These are phyloP conservation scores for Teratosphaeria destructans DNA, from an alignment of 2,329 filamentous ascomycete species.

Conservation along the genomic window DNA sequence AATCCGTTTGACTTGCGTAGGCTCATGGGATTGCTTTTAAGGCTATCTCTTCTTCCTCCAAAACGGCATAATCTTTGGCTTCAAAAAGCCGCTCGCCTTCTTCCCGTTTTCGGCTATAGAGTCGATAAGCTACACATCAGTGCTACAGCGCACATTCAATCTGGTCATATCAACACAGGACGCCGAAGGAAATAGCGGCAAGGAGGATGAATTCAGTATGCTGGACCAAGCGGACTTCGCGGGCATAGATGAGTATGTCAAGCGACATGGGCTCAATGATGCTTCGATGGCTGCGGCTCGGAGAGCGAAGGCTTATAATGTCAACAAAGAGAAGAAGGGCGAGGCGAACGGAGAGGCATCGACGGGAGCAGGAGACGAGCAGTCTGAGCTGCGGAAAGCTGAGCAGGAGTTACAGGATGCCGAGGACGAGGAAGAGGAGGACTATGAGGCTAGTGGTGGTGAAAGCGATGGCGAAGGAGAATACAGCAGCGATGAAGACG, in stretches of 20 bases:
- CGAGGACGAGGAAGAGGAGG: constrained; percentile 25
- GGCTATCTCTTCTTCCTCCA: constrained; percentile 55
- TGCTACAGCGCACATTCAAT: constrained; percentile 57
- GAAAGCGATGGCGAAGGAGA: constrained; percentile 26
- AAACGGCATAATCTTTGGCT: constrained; percentile 52
- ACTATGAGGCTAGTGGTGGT: constrained; percentile 23
- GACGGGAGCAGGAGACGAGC: constrained; percentile 13
- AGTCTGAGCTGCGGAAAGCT: constrained; percentile 21
- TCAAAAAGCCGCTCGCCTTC: constrained; percentile 55
- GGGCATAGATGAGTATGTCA: constrained; percentile 53
- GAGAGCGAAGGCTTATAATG: constrained; percentile 50
- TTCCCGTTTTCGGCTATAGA: constrained; percentile 51
- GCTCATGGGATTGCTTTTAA: constrained; percentile 18
- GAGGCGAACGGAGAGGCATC: constrained; percentile 13
- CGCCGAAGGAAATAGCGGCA: constrained; percentile 30
- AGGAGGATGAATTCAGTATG: constrained; percentile 56
- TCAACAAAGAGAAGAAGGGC: constrained; percentile 30
- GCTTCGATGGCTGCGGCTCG: constrained; percentile 51
- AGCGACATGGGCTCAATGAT: constrained; percentile 51
- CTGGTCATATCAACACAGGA: constrained; percentile 40
- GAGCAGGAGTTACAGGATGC: constrained; percentile 24
- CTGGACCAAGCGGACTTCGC: constrained; percentile 53
- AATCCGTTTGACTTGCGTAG: not conserved
- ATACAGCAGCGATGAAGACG: constrained; percentile 20
- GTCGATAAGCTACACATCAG: constrained; percentile 52